Base-by-base conservation (phyloP, 352 stramenopile species). In the Globisporangium megalacanthum region DNA sequence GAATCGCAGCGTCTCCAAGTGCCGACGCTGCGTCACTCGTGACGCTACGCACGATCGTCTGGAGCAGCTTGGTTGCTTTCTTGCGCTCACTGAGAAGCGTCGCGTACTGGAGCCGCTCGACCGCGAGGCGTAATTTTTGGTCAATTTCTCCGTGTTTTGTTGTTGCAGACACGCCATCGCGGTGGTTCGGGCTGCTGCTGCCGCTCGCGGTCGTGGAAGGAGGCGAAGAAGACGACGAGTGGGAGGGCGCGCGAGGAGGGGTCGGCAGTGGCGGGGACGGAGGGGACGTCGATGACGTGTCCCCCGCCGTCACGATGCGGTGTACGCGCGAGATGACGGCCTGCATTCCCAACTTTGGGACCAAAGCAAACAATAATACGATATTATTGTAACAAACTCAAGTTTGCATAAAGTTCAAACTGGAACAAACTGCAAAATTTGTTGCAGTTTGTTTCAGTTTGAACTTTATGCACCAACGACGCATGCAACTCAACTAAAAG, bases 41-140 rank as follows among this genome's bases (percentile, higher is more conserved):
- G 8, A 61, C 29, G 15, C 54, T 61, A 29, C 62, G 61, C 2
- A 66, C 70, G 31, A 89, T 69, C 45, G 59, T 59, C 19, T 80
- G 73, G 22, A 93, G 68, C 66, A 69, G 62, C 45, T 56, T 49
- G 9, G 88, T 54, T 0, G 83, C 75, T 29, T 76, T 77, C 67
- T 93, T 93, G 41, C 83, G 72, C 57, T 93, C 83, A 22, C 68
- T 61, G 48, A 93, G 62, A 9, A 93, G 70, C 65, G 79, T 93
- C 29, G 79, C 83, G 58, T 86, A 89, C 52, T 93, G 80, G 46
- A 91, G 55, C 0, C 75, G 67, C 54, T 91, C 78, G 33, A 89
- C 79, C 7, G 77, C 72, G 37, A 79, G 60, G 3, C 51, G 41
- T 49, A 90, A 81, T 54, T 88, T n/a, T n/a, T n/a, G n/a, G n/a